Evolutionary conservation across 768 basidiomycete genomes (phyloP).

Genomic region (Dendrothele bispora): DNA sequence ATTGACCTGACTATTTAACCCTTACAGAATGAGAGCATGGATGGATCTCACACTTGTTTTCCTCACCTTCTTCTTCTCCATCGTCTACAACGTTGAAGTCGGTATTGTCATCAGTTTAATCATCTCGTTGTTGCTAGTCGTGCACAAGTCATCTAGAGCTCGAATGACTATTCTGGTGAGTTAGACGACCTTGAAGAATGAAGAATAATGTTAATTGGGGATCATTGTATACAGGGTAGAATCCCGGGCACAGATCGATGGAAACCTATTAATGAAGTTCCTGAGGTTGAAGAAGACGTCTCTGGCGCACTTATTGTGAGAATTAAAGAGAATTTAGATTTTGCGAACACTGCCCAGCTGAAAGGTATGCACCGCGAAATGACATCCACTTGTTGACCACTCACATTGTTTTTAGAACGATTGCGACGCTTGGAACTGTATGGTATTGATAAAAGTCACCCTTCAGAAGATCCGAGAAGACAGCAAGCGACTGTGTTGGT

Average conservation of each 20-base stretch:
- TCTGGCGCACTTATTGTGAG: conserved; percentile 85
- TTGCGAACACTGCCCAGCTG: conserved; percentile 94
- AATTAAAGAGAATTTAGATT: conserved; percentile 88
- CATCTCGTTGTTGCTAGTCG: conserved; percentile 85
- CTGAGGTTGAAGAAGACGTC: conserved; percentile 77
- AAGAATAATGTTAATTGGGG: background rate
- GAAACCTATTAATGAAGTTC: conserved; percentile 88
- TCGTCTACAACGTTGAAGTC: conserved; percentile 90
- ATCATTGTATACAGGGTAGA: conserved; percentile 54
- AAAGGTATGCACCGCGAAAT: conserved; percentile 82
- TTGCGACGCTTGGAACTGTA: conserved; percentile 87
- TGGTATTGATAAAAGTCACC: conserved; percentile 77
- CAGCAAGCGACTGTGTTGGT: conserved; percentile 76
- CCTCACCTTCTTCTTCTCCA: conserved; percentile 84
- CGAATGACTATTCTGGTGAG: conserved; percentile 88
- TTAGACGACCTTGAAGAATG: conserved; percentile 12
- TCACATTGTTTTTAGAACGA: conserved; percentile 49
- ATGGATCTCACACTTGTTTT: conserved; percentile 84
- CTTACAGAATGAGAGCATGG: conserved; percentile 83
- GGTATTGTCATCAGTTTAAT: conserved; percentile 89
- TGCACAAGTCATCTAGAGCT: conserved; percentile 84
- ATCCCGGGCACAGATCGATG: conserved; percentile 87
- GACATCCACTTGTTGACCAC: no score
- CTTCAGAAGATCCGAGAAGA: conserved; percentile 82
- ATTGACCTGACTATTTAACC: no score